These are phyloP conservation scores for Trametes villosa DNA, from an alignment of 768 basidiomycete species.

Conservation along the genomic window DNA sequence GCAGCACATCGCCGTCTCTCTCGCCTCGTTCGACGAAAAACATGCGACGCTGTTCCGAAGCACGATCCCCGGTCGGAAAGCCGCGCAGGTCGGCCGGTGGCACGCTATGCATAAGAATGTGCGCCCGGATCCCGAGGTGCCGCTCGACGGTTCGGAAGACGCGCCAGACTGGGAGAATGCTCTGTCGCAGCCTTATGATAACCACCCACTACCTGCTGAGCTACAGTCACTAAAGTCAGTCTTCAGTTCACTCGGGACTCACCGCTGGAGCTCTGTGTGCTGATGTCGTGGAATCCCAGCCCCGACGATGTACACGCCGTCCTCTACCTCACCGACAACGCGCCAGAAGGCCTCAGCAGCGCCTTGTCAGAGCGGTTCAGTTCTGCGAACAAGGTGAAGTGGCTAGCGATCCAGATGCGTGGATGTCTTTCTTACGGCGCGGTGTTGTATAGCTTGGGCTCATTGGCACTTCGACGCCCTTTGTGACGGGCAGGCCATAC, in stretches of 20 bases:
- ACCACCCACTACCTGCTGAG: conserved; percentile 41
- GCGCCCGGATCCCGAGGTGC: conserved; percentile 4
- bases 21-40: conserved; percentile 55
- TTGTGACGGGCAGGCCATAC: conserved; percentile 74
- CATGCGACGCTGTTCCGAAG: conserved; percentile 59
- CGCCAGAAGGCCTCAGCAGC: conserved; percentile 59
- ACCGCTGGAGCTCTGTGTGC: too few species aligned
- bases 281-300: conserved; percentile 13
- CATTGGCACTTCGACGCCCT: conserved; percentile 75
- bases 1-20: conserved; percentile 54
- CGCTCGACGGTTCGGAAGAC: conserved; percentile 21
- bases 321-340: conserved; percentile 59
- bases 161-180: conserved; percentile 54
- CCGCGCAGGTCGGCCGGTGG: conserved; percentile 74
- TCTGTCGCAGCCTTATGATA: conserved; percentile 44
- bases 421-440: too few species aligned
- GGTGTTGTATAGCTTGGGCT: conserved; percentile 77
- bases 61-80: conserved; percentile 57
- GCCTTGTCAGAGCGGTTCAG: conserved; percentile 49
- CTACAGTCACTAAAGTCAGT: conserved; percentile 45
- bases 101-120: conserved; percentile 58
- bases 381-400: conserved; percentile 51
- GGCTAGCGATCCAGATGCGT: not conserved
- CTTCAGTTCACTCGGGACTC: not conserved
- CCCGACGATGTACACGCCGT: conserved; percentile 38